Evolutionary conservation across 106 monocot species (phyloP).

Genomic region (Dioscorea zingiberensis): DNA sequence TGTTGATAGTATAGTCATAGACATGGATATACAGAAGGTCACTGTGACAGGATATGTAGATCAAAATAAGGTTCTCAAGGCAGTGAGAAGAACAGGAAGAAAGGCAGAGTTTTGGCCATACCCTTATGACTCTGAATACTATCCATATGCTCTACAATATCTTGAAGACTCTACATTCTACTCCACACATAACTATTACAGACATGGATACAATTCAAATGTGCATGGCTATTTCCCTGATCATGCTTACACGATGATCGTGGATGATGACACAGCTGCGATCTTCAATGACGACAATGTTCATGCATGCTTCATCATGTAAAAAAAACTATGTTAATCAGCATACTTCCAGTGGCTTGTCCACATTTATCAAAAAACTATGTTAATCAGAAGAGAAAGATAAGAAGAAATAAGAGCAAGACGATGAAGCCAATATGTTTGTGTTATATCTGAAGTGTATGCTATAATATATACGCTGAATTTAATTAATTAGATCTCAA

Average conservation of each 20-base stretch:
- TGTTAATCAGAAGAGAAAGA: no score
- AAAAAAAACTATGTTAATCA: no score
- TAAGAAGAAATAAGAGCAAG: no score
- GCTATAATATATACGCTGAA: no score
- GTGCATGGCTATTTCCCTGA: conserved; percentile 46
- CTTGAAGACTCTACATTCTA: conserved; percentile 39
- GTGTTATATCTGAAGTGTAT: no score
- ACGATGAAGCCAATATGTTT: no score
- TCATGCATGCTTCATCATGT: conserved; percentile 70
- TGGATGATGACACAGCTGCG: conserved; percentile 37
- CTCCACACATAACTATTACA: conserved; percentile 49
- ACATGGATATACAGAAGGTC: conserved; percentile 74
- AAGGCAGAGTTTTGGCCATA: conserved; percentile 77
- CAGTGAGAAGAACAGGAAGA: conserved; percentile 66
- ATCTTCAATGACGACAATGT: conserved; percentile 79
- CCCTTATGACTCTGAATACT: conserved; percentile 44
- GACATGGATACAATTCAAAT: conserved; percentile 46
- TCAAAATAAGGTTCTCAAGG: conserved; percentile 48
- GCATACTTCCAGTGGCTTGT: no score
- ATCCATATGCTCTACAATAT: conserved; percentile 44
- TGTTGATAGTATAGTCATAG: conserved; percentile 61
- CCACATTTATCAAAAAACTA: no score
- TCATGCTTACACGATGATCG: conserved; percentile 27
- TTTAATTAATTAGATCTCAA: no score
- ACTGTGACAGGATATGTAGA: conserved; percentile 74